Conservation (phyloP, 192 early-diverging fungal species). For the Gryganskiella cystojenkinii region DNA sequence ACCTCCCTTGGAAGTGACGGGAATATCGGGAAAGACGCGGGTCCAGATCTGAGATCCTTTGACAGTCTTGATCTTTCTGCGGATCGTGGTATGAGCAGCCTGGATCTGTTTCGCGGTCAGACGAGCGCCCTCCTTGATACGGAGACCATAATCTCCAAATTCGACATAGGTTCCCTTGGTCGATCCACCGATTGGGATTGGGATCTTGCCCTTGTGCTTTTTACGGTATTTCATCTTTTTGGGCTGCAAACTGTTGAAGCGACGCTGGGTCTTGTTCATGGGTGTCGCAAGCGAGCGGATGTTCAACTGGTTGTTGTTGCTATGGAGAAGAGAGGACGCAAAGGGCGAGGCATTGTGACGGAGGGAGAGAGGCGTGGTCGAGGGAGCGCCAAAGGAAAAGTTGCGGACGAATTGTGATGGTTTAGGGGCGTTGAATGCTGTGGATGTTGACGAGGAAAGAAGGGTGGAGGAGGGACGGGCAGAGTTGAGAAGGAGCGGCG, state of each 20-base stretch:
- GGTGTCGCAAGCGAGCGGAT: slow-evolving; percentile 34
- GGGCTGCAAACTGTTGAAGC: slow-evolving; percentile 77
- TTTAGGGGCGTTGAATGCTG: too few relatives aligned
- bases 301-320: neutral
- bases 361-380: slow-evolving; percentile 12
- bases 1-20: slow-evolving; percentile 90
- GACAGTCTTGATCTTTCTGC: slow-evolving; percentile 85
- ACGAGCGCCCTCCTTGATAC: slow-evolving; percentile 85
- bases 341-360: too few relatives aligned
- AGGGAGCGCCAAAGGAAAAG: slow-evolving; percentile 34
- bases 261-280: slow-evolving; percentile 54
- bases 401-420: slow-evolving; percentile 44
- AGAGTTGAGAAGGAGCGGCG: slow-evolving; percentile 28
- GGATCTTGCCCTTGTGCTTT: slow-evolving; percentile 89
- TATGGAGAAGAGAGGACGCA: slow-evolving; percentile 13
- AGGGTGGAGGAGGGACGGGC: slow-evolving; percentile 7
- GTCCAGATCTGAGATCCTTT: slow-evolving; percentile 90
- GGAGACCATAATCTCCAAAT: slow-evolving; percentile 94
- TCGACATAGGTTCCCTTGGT: slow-evolving; percentile 88
- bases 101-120: slow-evolving; percentile 87
- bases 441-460: neutral
- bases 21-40: slow-evolving; percentile 92
- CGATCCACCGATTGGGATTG: slow-evolving; percentile 83
- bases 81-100: slow-evolving; percentile 75
- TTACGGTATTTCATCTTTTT: slow-evolving; percentile 82